phyloP scores from a whole-genome alignment of 768 basidiomycete species.

The Tylopilus subfusipes region DNA sequence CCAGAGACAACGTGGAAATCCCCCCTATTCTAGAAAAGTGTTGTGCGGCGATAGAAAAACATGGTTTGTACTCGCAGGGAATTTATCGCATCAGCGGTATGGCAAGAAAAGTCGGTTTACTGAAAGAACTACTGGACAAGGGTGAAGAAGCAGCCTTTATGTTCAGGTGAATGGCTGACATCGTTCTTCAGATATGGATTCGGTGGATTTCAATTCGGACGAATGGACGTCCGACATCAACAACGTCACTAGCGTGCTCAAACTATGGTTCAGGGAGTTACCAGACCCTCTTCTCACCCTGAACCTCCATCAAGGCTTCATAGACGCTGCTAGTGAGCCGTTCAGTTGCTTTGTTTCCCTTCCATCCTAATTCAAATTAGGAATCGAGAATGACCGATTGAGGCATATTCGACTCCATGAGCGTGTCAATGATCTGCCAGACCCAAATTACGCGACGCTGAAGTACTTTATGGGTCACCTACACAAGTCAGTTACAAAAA shows the following conservation, averaged over 20 bases:
- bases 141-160: slow-evolving; percentile 42
- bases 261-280: slow-evolving; percentile 94
- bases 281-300: slow-evolving; percentile 90
- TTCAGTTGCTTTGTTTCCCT: neutral
- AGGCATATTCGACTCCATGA: slow-evolving; percentile 96
- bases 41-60: slow-evolving; percentile 85
- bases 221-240: slow-evolving; percentile 96
- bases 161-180: slow-evolving; percentile 20
- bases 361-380: slow-evolving; percentile 35
- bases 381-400: slow-evolving; percentile 90
- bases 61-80: slow-evolving; percentile 80
- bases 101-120: slow-evolving; percentile 76
- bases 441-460: slow-evolving; percentile 97
- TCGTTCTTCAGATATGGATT: slow-evolving; percentile 64
- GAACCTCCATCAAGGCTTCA: slow-evolving; percentile 83
- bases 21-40: slow-evolving; percentile 87
- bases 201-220: slow-evolving; percentile 79
- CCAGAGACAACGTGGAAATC: slow-evolving; percentile 85
- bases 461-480: slow-evolving; percentile 96
- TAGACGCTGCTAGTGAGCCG: slow-evolving; percentile 88
- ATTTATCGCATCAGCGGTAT: slow-evolving; percentile 94
- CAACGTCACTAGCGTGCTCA: slow-evolving; percentile 90
- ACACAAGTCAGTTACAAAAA: slow-evolving; percentile 57
- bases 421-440: slow-evolving; percentile 95
- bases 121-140: slow-evolving; percentile 83